Base-by-base conservation (phyloP, 2,329 filamentous ascomycete genomes). In the Diaporthe vaccinii region DNA sequence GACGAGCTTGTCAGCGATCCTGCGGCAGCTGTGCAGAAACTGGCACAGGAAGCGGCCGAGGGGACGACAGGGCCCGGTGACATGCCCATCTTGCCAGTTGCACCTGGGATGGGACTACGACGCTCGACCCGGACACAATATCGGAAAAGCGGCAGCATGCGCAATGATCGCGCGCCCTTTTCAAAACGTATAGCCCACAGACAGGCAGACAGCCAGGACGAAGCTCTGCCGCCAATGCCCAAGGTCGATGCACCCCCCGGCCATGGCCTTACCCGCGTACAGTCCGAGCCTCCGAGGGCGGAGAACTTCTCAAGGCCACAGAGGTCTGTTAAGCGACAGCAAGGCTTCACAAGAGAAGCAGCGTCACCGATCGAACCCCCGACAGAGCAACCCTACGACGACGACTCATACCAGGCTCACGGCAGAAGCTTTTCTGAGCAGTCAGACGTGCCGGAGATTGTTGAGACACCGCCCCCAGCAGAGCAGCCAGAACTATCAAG, bases 61-160 rank as follows among this genome's bases (percentile, higher is more conserved):
- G 69, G 68, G 4, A 70, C 34, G 4, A 70, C 34, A 20, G 72
- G 69, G 3, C 55, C 71, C 2, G 94, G 95, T 55, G 96, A 98
- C 81, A 93, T 94, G 86, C 95, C 96, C 9, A 98, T 98, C 77
- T 86, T 98, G 57, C 94, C 95, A 1, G 90, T 93, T 74, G 92
- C 93, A 28, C 92, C 92, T 1, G 95, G 95, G 4, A 92, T 93
- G 83, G 94, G 95, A 44, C 86, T 99, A 67, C 93, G 97, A 79
- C 91, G 97, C 77, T 98, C 97, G 17, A 99, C 95, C 28, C 91
- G 95, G 73, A 99, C 97, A 7, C 96, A 94, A 36, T 98, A 98
- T 83, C 89, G 96, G 80, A 95, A 92, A 79, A 89, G 94, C 75
- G 96, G 96, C 46, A 98, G 96, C 85, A 84, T 98, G 77, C 93